These are phyloP conservation scores for Baorangia bicolor DNA, from an alignment of 768 basidiomycete species.

Conservation along the genomic window DNA sequence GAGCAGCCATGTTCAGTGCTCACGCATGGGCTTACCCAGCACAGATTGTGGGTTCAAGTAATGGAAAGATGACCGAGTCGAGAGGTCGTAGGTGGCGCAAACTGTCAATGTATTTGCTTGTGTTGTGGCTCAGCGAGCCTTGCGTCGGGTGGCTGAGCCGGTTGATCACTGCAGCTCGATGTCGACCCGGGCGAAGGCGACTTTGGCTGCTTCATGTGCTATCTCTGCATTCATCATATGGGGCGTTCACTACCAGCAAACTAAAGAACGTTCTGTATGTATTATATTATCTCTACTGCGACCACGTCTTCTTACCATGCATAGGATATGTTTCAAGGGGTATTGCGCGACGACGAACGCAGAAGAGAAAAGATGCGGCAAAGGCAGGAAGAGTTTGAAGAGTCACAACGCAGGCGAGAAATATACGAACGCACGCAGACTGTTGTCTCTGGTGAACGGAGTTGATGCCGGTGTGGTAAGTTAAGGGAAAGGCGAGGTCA, in stretches of 20 bases:
- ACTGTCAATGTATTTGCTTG: constrained; percentile 38
- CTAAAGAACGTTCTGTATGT: constrained; percentile 74
- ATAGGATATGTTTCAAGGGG: constrained; percentile 90
- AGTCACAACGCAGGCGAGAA: constrained; percentile 62
- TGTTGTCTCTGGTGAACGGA: constrained; percentile 20
- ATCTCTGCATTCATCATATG: constrained; percentile 74
- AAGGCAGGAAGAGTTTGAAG: constrained; percentile 59
- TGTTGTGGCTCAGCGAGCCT: constrained; percentile 30
- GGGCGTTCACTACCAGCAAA: constrained; percentile 87
- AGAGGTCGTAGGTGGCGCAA: constrained; percentile 11
- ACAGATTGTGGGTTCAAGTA: constrained; percentile 6
- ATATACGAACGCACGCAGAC: constrained; percentile 58
- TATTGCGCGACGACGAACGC: constrained; percentile 84
- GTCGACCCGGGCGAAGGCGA: constrained; percentile 73
- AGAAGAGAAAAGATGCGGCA: constrained; percentile 67
- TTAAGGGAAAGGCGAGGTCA: constrained; percentile 1
- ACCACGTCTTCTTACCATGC: constrained; percentile 10
- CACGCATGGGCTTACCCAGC: constrained; percentile 21
- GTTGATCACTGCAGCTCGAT: constrained; percentile 26
- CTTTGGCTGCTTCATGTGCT: constrained; percentile 64
- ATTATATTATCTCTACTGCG: not conserved
- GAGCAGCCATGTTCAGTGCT: constrained; percentile 37
- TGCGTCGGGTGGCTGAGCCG: constrained; percentile 18
- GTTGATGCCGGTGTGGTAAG: not conserved
- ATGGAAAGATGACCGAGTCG: constrained; percentile 15